phyloP scores from a whole-genome alignment of 2,329 filamentous ascomycete species.

The Rhynchosporium agropyri region DNA sequence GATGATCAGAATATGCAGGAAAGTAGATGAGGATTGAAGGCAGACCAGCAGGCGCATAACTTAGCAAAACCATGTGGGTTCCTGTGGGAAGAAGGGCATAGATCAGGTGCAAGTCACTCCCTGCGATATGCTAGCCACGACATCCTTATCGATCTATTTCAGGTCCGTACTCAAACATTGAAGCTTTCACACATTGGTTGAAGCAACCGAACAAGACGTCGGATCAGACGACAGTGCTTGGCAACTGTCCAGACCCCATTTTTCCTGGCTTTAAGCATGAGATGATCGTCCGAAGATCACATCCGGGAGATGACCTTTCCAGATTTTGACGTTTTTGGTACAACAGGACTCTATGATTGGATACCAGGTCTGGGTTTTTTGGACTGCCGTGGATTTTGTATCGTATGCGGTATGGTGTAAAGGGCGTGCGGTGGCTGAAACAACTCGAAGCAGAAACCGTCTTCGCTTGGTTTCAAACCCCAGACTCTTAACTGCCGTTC shows the following conservation, averaged over 20 bases:
- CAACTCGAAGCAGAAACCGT: conserved; percentile 15
- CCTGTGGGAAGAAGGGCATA: conserved; percentile 6
- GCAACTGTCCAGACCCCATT: not conserved
- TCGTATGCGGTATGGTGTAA: not conserved
- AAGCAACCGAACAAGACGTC: not conserved
- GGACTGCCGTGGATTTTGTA: not conserved
- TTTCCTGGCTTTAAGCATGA: conserved; percentile 7
- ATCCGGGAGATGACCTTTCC: not conserved
- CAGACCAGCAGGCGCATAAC: conserved; percentile 13
- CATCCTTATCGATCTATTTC: not conserved
- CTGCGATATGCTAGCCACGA: conserved; percentile 4
- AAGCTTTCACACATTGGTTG: not conserved
- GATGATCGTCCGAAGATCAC: conserved; percentile 13
- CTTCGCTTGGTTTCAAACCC: conserved; percentile 8
- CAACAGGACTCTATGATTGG: not conserved
- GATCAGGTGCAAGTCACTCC: conserved; percentile 11
- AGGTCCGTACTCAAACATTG: not conserved
- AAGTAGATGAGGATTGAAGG: conserved; percentile 7
- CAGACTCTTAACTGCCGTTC: conserved; percentile 2
- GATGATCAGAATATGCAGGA: not conserved
- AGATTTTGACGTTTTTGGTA: not conserved
- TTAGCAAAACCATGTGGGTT: not conserved
- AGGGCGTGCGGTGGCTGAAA: conserved; percentile 15
- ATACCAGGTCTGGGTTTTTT: not conserved
- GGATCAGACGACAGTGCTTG: conserved; percentile 7